phyloP scores from a whole-genome alignment of 2,329 filamentous ascomycete genomes.

The Talaromyces sp. region DNA sequence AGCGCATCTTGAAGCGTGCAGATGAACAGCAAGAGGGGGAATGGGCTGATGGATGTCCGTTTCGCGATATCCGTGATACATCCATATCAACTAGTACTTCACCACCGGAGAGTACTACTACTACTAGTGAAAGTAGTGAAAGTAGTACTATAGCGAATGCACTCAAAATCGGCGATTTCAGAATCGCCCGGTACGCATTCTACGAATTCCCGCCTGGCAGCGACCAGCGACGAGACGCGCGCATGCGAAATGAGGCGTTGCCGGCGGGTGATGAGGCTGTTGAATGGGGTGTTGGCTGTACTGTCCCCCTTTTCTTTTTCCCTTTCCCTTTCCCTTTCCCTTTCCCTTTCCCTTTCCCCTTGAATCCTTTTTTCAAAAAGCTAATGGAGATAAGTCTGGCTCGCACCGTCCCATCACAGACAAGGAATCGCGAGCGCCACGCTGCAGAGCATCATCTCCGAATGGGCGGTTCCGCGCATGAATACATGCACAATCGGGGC shows the following conservation, averaged over 20 bases:
- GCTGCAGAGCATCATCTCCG: slow-evolving; percentile 18
- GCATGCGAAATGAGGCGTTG: slow-evolving; percentile 17
- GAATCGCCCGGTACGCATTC: slow-evolving; percentile 20
- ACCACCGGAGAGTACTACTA: too few relatives aligned
- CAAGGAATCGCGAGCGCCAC: slow-evolving; percentile 26
- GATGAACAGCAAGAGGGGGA: background rate
- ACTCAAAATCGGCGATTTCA: slow-evolving; percentile 20
- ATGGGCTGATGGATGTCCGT: slow-evolving; percentile 19
- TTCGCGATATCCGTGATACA: slow-evolving; percentile 18
- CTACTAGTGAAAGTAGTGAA: background rate
- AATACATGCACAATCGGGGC: slow-evolving; percentile 19
- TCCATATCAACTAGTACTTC: background rate
- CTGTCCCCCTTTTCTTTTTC: background rate
- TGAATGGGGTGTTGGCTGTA: slow-evolving; percentile 23
- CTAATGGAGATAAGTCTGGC: slow-evolving; percentile 18
- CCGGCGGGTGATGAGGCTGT: slow-evolving; percentile 19
- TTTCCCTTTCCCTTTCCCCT: too few relatives aligned
- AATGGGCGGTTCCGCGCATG: slow-evolving; percentile 26
- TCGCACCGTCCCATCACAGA: slow-evolving; percentile 22
- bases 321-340: too few relatives aligned
- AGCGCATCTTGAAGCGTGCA: background rate
- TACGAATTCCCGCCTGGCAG: slow-evolving; percentile 17
- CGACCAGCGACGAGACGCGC: slow-evolving; percentile 15
- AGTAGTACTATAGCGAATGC: slow-evolving; percentile 4
- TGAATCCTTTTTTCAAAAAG: background rate